Base-by-base conservation (phyloP, 208 protist genomes). In the Acanthamoeba rhysodes region DNA sequence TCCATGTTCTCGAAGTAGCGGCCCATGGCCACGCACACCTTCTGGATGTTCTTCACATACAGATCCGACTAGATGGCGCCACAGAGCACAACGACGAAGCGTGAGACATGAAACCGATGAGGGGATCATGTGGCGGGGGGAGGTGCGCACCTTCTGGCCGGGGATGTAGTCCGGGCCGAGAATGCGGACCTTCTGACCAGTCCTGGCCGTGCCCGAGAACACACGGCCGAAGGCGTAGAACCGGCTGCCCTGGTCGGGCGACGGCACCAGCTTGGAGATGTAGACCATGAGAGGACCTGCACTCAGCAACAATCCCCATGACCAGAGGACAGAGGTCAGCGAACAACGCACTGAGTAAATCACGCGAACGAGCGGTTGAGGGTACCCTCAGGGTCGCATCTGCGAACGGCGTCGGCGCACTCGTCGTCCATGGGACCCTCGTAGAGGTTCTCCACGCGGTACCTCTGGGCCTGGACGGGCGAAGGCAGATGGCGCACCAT, bases 231-330 rank as follows among this genome's bases (percentile, higher is more conserved):
- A 99, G 91, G 99, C 99, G 96, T 98, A 99, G 99, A 99, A 99
- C 96, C 99, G 98, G n/a, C 64, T 48, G 97, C 99, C 98, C 95
- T 99, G 99, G 97, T 99, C 99, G 68, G 97, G 96, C 24, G 99
- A 99, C 64, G 99, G 99, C 88, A 99, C 99, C 99, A 99, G 99
- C 99, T 99, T 99, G 96, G 99, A 99, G 94, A 99, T 98, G 98
- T 99, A 99, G 97, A 99, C 96, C 97, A 99, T 99, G n/a, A 99
- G 97, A 34, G 99, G 99, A 59, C 55, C 55, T 59, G 55, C 55
- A 59, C 12, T 22, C 12, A 59, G 14, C n/a, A n/a, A n/a, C n/a
- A n/a, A n/a, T n/a, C n/a, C n/a, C n/a, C n/a, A n/a, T n/a, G n/a
- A n/a, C n/a, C n/a, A n/a, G n/a, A n/a, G n/a, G n/a, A n/a, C n/a